Base-by-base conservation (phyloP, 1,139 yeast genomes). In the Candida glucosophila region DNA sequence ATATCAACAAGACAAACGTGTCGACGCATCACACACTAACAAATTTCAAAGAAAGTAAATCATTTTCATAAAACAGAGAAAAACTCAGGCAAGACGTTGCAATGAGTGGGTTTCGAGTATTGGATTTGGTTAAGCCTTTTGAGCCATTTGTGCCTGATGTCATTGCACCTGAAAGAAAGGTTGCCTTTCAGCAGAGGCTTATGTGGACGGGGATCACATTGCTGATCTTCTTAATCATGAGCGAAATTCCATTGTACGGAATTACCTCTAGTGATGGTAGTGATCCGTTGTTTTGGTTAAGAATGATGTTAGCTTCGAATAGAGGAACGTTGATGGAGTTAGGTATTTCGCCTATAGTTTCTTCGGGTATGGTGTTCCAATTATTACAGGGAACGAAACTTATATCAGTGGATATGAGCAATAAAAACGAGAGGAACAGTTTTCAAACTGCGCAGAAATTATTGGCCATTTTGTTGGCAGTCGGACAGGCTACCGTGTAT, bases 141-240 rank as follows among this genome's bases (percentile, higher is more conserved):
- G 73, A 88, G 43, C 92, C 96, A 24, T 83, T 79, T 55, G 69
- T 90, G 35, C 98, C 98, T 15, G 96, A 88, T 61, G 96, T 90
- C 29, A 79, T 83, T 40, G 93, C 95, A 13, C 98, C 98, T 11
- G 95, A 88, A 53, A 76, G 96, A 47, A 86, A 86, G 61, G 93
- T 85, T 28, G 88, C 79, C 34, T 85, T 83, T 62, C 86, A 86
- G 53, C 98, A 92, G 60, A 73, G 85, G 45, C 65, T 88, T 43
- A 83, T 90, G 82, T 90, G 98, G 98, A 90, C 98, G 7, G 96
- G 93, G 24, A 90, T 90, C 40, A 88, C 96, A 7, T 65, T 90
- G 47, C 64, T 90, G 56, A 88, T 90, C 50, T 90, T 90, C 64
- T 69, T 90, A 41, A 96, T 90, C 37, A 83, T 90, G 95, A 77